A percentile compares a stretch with the other conserved stretches of the same genome.
phyloP scores from a whole-genome alignment of 352 stramenopile species.

The Aphanomyces invadans region DNA sequence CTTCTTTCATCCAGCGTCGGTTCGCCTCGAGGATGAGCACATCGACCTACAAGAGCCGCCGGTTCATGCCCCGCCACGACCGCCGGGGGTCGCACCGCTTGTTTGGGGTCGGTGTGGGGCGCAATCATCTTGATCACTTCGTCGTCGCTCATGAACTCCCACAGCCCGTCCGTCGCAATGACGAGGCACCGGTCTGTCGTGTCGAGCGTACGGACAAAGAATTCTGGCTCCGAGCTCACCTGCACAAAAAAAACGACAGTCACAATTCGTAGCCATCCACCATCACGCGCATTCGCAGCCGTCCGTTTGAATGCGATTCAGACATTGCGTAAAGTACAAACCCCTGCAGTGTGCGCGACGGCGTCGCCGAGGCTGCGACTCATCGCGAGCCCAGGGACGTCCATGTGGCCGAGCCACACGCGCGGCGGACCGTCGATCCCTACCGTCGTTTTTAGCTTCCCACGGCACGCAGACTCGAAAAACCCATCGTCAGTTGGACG shows the following conservation, averaged over 20 bases:
- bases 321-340: too few species aligned
- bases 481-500: too few species aligned
- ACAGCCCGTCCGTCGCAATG: conserved; percentile 96
- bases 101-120: conserved; percentile 65
- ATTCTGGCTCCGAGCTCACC: conserved; percentile 94
- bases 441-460: neutral
- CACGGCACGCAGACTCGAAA: neutral
- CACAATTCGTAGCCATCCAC: too few species aligned
- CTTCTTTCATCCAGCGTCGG: conserved; percentile 96
- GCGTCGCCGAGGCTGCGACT: conserved; percentile 93
- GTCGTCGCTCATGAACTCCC: conserved; percentile 97
- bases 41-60: conserved; percentile 80
- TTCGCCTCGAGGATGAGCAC: conserved; percentile 93
- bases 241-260: conserved; percentile 29
- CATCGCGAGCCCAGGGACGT: conserved; percentile 98
- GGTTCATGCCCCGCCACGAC: conserved; percentile 34
- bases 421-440: conserved; percentile 92
- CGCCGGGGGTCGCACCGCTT: conserved; percentile 54
- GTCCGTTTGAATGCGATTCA: too few species aligned
- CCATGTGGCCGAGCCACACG: conserved; percentile 98
- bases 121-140: conserved; percentile 88
- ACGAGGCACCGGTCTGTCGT: conserved; percentile 91
- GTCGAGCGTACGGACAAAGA: conserved; percentile 77
- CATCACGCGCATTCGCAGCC: too few species aligned
- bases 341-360: conserved; percentile 93